A percentile compares a stretch with the other conserved stretches of the same genome.
These are phyloP conservation scores for Neurospora cerealis DNA, from an alignment of 495 filamentous ascomycete genomes.

Conservation along the genomic window DNA sequence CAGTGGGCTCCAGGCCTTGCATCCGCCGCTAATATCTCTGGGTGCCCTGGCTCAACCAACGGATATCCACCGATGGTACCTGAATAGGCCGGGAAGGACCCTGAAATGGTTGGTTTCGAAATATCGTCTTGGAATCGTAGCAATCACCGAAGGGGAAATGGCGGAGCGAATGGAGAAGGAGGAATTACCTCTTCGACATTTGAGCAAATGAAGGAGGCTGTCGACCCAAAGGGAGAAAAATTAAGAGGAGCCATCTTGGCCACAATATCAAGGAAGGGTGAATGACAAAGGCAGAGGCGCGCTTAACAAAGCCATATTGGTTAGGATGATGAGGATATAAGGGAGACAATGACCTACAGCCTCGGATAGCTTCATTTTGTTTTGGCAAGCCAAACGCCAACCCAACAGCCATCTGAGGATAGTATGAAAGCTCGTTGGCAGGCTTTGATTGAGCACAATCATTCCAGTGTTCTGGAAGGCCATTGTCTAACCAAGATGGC, in stretches of 20 bases:
- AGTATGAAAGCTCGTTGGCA: neutral
- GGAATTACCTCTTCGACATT: conserved; percentile 1
- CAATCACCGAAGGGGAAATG: conserved; percentile 15
- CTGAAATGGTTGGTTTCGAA: conserved; percentile 15
- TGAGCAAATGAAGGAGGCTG: conserved; percentile 7
- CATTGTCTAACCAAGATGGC: conserved; percentile 20
- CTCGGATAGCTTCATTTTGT: neutral
- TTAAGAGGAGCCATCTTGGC: conserved; percentile 3
- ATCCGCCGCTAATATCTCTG: neutral
- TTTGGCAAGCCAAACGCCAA: neutral
- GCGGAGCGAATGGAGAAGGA: conserved; percentile 21
- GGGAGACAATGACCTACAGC: neutral
- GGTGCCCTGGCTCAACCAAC: neutral
- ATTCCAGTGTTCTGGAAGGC: neutral
- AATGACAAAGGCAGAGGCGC: neutral
- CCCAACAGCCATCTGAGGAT: neutral
- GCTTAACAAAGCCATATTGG: neutral
- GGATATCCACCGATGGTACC: neutral
- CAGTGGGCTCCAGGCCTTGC: conserved; percentile 1
- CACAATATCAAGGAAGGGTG: neutral
- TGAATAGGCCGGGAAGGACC: conserved; percentile 2
- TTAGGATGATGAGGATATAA: neutral
- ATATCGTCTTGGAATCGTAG: conserved; percentile 10
- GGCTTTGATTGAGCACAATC: neutral
- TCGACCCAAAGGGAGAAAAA: conserved; percentile 2